phyloP scores from a whole-genome alignment of 768 basidiomycete species.

The Brasilioporus rufonigricans region DNA sequence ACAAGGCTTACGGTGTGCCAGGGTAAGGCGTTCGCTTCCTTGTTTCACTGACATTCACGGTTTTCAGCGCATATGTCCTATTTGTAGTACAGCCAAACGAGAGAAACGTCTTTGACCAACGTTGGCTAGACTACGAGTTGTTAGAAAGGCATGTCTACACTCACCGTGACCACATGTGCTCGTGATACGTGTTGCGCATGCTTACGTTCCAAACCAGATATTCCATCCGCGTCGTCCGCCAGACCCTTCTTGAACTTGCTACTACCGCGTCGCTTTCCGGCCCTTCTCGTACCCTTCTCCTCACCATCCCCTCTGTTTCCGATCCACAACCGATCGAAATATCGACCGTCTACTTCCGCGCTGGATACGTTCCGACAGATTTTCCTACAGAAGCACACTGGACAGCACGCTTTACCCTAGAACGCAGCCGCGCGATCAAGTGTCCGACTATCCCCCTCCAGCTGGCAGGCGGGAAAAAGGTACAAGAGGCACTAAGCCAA shows the following conservation, averaged over 20 bases:
- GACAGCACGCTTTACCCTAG: conserved; percentile 71
- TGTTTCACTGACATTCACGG: not conserved
- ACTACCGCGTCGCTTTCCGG: conserved; percentile 52
- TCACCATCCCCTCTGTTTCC: conserved; percentile 24
- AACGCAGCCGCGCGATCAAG: conserved; percentile 84
- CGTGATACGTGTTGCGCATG: not conserved
- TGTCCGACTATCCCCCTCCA: conserved; percentile 91
- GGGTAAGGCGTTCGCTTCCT: conserved; percentile 37
- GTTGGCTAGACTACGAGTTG: conserved; percentile 83
- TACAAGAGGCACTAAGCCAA: conserved; percentile 83
- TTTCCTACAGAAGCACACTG: conserved; percentile 68
- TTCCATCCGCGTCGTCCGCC: conserved; percentile 69
- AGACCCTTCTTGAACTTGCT: conserved; percentile 70
- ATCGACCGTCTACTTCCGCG: conserved; percentile 86
- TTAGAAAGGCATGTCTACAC: conserved; percentile 58
- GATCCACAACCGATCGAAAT: conserved; percentile 51
- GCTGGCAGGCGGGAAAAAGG: conserved; percentile 94
- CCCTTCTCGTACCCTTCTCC: conserved; percentile 41
- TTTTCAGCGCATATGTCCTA: conserved; percentile 54
- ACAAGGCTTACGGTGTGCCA: conserved; percentile 63
- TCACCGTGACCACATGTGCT: not conserved
- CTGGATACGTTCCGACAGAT: conserved; percentile 84
- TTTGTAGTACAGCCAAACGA: conserved; percentile 90
- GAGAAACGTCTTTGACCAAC: conserved; percentile 94
- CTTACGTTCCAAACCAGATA: conserved; percentile 44